Evolutionary conservation across 2,329 filamentous ascomycete genomes (phyloP), one percentile per base, ranked within the genome.

Genomic region (Ceratocystis eucalypticola): DNA sequence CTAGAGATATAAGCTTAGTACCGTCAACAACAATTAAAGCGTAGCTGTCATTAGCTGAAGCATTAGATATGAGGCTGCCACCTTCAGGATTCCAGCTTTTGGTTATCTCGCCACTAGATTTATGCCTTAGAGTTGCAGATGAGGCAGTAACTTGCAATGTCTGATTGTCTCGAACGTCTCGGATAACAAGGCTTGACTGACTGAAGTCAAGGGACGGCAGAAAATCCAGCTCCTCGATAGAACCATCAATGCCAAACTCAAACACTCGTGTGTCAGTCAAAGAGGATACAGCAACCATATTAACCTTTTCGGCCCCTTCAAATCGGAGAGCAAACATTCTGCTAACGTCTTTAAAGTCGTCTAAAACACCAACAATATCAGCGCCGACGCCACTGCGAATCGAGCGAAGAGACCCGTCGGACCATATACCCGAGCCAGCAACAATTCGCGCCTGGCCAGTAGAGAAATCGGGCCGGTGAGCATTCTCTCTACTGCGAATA

Each of bases 391-490:
- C 95, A 73, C 93, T 97, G 65, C 94, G 84, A 25, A 99, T 90
- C 73, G 91, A 96, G 68, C 94, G 82, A 65, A 99, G 77, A 66
- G 88, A 93, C 20, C 94, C 94, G 72, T 96, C 91, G 70, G 89
- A 86, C 73, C 90, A 94, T 0, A 89, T 91, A 33, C 94, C 94
- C 66, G 92, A 96, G 0, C 91, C 93, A 1, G 93, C 92, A 10
- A 99, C 91, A 68, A 99, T 89, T 48, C 92, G 84, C 59, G 94
- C 92, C 75, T 99, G 93, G 0, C 94, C 94, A 0, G 93, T 96
- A 0, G 92, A 96, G 72, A 96, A 99, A 2, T 87, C 88, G 20
- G 80, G 75, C 67, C 90, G 86, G 7, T 81, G 84, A 69, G 94
- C 88, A 25, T 87, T 87, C 68, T 89, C 87, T 6, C 6, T 7